These are phyloP conservation scores for Halenospora varia DNA, from an alignment of 495 filamentous ascomycete species.

Conservation along the genomic window DNA sequence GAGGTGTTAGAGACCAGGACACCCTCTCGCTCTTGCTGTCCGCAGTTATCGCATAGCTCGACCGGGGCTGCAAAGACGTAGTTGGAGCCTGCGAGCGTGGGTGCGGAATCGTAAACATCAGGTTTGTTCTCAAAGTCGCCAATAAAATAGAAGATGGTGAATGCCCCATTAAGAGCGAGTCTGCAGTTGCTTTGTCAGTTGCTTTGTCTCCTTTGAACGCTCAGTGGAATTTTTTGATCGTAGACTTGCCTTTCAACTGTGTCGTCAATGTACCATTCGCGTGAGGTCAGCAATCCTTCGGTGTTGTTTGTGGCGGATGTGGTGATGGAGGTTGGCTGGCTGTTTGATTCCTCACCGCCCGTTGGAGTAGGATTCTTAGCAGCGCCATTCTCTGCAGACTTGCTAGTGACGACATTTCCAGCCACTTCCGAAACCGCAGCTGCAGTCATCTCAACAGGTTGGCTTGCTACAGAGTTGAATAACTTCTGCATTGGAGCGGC, in stretches of 20 bases:
- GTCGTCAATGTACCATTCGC: not conserved
- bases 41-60: not conserved
- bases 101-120: not conserved
- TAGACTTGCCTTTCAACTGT: not conserved
- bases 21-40: not conserved
- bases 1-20: not conserved
- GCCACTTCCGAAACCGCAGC: not conserved
- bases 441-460: not conserved
- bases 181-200: not conserved
- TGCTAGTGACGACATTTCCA: not conserved
- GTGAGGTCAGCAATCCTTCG: not conserved
- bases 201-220: not conserved
- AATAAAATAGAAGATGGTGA: conserved; percentile 1
- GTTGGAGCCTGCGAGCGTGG: not conserved
- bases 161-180: not conserved
- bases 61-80: not conserved
- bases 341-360: not conserved
- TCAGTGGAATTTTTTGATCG: not conserved
- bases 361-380: not conserved
- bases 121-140: not conserved
- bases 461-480: not conserved
- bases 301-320: not conserved
- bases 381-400: not conserved
- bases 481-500: not conserved
- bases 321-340: not conserved